phyloP scores from a whole-genome alignment of 345 rosid species.

The Gossypium raimondii region DNA sequence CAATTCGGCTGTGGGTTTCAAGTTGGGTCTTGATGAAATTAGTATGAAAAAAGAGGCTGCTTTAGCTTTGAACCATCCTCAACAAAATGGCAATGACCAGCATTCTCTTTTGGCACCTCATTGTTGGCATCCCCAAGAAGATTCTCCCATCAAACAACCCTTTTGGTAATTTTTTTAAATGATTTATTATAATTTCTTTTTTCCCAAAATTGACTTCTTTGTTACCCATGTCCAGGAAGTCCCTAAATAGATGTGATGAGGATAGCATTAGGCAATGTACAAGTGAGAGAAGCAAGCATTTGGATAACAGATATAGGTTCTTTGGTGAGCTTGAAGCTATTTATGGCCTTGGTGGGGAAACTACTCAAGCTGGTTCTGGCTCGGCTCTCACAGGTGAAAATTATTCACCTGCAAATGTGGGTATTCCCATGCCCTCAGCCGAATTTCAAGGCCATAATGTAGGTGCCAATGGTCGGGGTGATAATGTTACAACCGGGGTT shows the following conservation, averaged over 20 bases:
- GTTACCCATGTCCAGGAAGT: slow-evolving; percentile 28
- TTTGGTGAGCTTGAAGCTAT: slow-evolving; percentile 46
- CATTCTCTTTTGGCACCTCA: slow-evolving; percentile 21
- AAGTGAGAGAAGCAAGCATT: slow-evolving; percentile 21
- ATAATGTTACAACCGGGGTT: slow-evolving; percentile 12
- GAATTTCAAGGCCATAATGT: slow-evolving; percentile 15
- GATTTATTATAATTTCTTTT: not conserved
- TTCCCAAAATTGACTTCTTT: not conserved
- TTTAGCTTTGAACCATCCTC: slow-evolving; percentile 11
- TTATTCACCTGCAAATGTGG: slow-evolving; percentile 23
- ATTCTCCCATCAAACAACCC: slow-evolving; percentile 31
- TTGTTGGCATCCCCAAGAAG: slow-evolving; percentile 34
- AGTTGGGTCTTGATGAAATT: slow-evolving; percentile 30
- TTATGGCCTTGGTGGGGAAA: slow-evolving; percentile 24
- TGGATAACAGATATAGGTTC: slow-evolving; percentile 23
- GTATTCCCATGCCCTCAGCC: slow-evolving; percentile 7
- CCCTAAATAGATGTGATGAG: slow-evolving; percentile 10
- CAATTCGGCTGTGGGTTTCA: slow-evolving; percentile 25
- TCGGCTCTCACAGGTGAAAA: slow-evolving; percentile 34
- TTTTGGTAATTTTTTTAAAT: slow-evolving; percentile 32
- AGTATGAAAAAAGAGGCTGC: slow-evolving; percentile 8
- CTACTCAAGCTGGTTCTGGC: slow-evolving; percentile 33
- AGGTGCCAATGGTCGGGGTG: slow-evolving; percentile 10
- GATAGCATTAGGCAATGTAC: slow-evolving; percentile 1
- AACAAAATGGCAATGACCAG: slow-evolving; percentile 10